A percentile compares a stretch with the other conserved stretches of the same genome.
Evolutionary conservation across 371 early-diverging fungal genomes (phyloP).

Genomic region (Sanchytrium tribonematis): DNA sequence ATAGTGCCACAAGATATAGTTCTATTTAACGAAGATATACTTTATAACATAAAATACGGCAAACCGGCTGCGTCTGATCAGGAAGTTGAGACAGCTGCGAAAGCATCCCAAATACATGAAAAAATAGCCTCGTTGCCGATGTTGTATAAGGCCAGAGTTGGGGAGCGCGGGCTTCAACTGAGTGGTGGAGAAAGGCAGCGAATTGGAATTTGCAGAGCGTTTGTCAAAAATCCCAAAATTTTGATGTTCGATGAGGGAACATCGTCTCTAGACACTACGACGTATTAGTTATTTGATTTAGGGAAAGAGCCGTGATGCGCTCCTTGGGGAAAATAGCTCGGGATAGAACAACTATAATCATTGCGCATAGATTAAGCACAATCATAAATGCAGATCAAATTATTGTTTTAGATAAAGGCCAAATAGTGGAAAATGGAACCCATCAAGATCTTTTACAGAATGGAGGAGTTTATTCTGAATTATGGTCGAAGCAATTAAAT

Average conservation of each 20-base stretch:
- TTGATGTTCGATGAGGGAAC: slow-evolving; percentile 30
- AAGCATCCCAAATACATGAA: slow-evolving; percentile 46
- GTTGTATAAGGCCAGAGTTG: slow-evolving; percentile 65
- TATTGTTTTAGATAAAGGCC: slow-evolving; percentile 32
- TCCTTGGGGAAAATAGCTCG: slow-evolving; percentile 7
- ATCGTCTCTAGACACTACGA: slow-evolving; percentile 64
- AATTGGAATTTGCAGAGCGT: slow-evolving; percentile 50
- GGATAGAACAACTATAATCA: slow-evolving; percentile 14
- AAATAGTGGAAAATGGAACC: slow-evolving; percentile 55
- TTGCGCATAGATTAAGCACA: slow-evolving; percentile 21
- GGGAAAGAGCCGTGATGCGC: slow-evolving; percentile 32
- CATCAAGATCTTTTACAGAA: slow-evolving; percentile 40
- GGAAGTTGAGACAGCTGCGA: slow-evolving; percentile 39
- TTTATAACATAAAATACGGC: slow-evolving; percentile 18
- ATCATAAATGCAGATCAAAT: slow-evolving; percentile 49
- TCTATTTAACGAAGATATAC: slow-evolving; percentile 35
- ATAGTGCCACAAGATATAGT: slow-evolving; percentile 50
- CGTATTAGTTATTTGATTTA: slow-evolving; percentile 10
- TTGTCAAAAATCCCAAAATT: slow-evolving; percentile 28
- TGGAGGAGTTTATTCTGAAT: slow-evolving; percentile 30
- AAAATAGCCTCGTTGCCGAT: slow-evolving; percentile 33
- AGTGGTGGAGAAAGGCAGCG: slow-evolving; percentile 81
- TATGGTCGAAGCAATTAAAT: slow-evolving; percentile 51
- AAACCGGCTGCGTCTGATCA: slow-evolving; percentile 19
- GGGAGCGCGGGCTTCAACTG: slow-evolving; percentile 67